These are phyloP conservation scores for Penicillium angulare DNA, from an alignment of 495 filamentous ascomycete genomes.

Conservation along the genomic window DNA sequence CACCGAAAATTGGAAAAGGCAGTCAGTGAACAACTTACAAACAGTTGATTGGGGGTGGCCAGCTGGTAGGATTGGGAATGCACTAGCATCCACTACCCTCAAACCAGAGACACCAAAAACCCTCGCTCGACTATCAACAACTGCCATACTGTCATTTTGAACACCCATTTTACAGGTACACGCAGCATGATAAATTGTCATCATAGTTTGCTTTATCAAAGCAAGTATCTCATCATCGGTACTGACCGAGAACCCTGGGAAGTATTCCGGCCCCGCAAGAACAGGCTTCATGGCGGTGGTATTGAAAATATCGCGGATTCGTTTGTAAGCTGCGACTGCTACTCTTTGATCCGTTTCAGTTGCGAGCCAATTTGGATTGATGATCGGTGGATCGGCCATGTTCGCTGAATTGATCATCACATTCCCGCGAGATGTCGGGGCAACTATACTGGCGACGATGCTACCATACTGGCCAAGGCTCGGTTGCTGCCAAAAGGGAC, in stretches of 20 bases:
- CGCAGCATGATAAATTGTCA: slow-evolving; percentile 54
- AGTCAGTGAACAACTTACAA: slow-evolving; percentile 32
- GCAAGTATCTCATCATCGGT: slow-evolving; percentile 53
- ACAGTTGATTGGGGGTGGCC: slow-evolving; percentile 55
- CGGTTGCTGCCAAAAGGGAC: slow-evolving; percentile 34
- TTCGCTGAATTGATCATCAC: slow-evolving; percentile 47
- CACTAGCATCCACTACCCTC: slow-evolving; percentile 59
- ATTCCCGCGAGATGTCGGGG: slow-evolving; percentile 52
- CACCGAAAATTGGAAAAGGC: background rate
- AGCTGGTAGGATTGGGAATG: slow-evolving; percentile 56
- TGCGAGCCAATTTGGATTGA: slow-evolving; percentile 56
- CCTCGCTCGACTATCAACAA: slow-evolving; percentile 49
- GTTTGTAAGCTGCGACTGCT: slow-evolving; percentile 50
- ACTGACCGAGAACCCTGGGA: slow-evolving; percentile 46
- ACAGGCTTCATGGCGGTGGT: slow-evolving; percentile 35
- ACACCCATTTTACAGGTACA: slow-evolving; percentile 53
- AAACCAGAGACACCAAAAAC: slow-evolving; percentile 52
- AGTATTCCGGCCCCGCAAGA: slow-evolving; percentile 46
- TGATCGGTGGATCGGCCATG: slow-evolving; percentile 46
- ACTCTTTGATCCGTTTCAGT: slow-evolving; percentile 53
- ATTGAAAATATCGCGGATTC: slow-evolving; percentile 40
- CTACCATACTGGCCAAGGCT: slow-evolving; percentile 47
- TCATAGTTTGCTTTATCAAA: slow-evolving; percentile 36
- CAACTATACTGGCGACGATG: slow-evolving; percentile 38
- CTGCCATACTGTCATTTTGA: slow-evolving; percentile 45